These are phyloP conservation scores for Elongisporangium prolatum DNA, from an alignment of 352 stramenopile genomes.

Conservation along the genomic window DNA sequence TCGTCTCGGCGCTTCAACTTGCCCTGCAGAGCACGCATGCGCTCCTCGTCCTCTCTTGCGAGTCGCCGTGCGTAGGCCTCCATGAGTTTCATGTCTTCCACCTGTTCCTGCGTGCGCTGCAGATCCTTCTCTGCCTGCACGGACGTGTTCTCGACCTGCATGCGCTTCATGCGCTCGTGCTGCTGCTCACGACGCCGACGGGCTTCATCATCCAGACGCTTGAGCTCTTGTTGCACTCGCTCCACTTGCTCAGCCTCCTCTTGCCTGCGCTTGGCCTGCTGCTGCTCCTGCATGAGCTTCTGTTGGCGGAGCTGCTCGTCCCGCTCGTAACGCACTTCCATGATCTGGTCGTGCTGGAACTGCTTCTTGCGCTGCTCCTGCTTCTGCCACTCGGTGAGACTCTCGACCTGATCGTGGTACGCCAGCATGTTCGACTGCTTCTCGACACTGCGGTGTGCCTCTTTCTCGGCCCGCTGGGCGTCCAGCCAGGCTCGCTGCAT, in stretches of 20 bases:
- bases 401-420: slow-evolving; percentile 38
- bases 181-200: slow-evolving; percentile 29
- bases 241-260: slow-evolving; percentile 53
- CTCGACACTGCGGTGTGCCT: slow-evolving; percentile 19
- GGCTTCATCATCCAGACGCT: slow-evolving; percentile 39
- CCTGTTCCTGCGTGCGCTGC: slow-evolving; percentile 35
- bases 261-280: slow-evolving; percentile 21
- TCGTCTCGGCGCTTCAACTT: slow-evolving; percentile 42
- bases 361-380: slow-evolving; percentile 51
- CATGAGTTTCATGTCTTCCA: slow-evolving; percentile 67
- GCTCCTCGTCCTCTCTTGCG: slow-evolving; percentile 51
- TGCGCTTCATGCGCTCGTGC: slow-evolving; percentile 40
- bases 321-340: slow-evolving; percentile 50
- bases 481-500: slow-evolving; percentile 66
- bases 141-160: slow-evolving; percentile 44
- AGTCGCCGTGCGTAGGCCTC: slow-evolving; percentile 56
- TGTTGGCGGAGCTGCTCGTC: slow-evolving; percentile 60
- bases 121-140: slow-evolving; percentile 36
- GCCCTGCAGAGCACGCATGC: slow-evolving; percentile 32
- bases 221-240: slow-evolving; percentile 46
- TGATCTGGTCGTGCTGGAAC: slow-evolving; percentile 33
- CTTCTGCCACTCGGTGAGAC: slow-evolving; percentile 43
- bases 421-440: slow-evolving; percentile 24
- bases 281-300: slow-evolving; percentile 29
- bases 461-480: slow-evolving; percentile 46